These are phyloP conservation scores for Fragaria ananassa DNA, from an alignment of 306 rosid species.

Conservation along the genomic window DNA sequence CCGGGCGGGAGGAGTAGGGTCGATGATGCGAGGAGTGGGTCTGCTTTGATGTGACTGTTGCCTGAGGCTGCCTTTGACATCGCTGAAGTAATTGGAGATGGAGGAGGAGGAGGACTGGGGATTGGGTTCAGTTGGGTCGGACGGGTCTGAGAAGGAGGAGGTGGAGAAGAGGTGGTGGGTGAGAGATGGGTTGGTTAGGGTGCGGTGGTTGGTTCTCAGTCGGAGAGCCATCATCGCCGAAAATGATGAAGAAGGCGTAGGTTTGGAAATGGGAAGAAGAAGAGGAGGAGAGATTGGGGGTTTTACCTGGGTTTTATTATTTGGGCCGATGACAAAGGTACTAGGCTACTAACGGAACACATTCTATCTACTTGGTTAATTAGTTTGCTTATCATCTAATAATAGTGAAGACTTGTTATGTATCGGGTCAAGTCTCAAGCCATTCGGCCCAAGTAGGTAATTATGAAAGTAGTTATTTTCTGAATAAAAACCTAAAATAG, in stretches of 20 bases:
- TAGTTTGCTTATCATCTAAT: no score
- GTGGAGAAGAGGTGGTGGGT: slow-evolving; percentile 44
- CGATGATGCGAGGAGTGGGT: slow-evolving; percentile 1
- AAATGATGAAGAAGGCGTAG: neutral
- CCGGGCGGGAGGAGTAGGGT: neutral
- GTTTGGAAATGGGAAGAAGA: slow-evolving; percentile 3
- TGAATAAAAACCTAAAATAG: no score
- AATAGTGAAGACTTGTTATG: no score
- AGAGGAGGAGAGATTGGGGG: neutral
- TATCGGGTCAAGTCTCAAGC: no score
- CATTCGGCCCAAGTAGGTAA: no score
- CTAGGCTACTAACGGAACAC: no score
- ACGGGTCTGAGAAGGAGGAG: slow-evolving; percentile 15
- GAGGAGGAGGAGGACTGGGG: slow-evolving; percentile 15
- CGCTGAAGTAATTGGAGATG: slow-evolving; percentile 32
- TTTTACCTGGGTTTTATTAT: neutral
- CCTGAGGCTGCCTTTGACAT: slow-evolving; percentile 38
- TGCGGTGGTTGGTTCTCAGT: slow-evolving; percentile 29
- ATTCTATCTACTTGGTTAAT: no score
- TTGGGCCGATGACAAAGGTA: no score
- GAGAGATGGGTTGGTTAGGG: slow-evolving; percentile 27
- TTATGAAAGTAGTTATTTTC: no score
- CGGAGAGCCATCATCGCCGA: slow-evolving; percentile 42
- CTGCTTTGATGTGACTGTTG: slow-evolving; percentile 17
- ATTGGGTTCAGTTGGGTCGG: slow-evolving; percentile 22